Evolutionary conservation across 2,329 filamentous ascomycete genomes (phyloP).

Genomic region (Cladosporium sp.): DNA sequence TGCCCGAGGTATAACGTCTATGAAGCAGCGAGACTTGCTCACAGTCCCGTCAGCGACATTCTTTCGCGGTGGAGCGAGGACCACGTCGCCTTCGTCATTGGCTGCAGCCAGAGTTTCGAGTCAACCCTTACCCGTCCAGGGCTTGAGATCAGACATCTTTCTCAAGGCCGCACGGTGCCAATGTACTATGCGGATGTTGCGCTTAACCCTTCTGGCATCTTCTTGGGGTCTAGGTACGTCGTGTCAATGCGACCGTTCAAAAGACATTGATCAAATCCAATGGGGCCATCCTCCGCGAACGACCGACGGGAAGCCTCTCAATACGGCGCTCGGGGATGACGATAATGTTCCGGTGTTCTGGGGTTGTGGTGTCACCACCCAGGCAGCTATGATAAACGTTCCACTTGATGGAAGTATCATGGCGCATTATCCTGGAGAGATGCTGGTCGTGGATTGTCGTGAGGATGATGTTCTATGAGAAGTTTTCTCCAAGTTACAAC

Average conservation of each 20-base stretch:
- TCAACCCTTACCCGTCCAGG: slow-evolving; percentile 49
- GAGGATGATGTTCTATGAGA: slow-evolving; percentile 36
- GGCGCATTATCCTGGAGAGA: slow-evolving; percentile 59
- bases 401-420: slow-evolving; percentile 54
- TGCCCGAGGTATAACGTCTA: slow-evolving; percentile 58
- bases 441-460: slow-evolving; percentile 55
- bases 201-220: slow-evolving; percentile 56
- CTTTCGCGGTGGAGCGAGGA: slow-evolving; percentile 51
- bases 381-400: slow-evolving; percentile 59
- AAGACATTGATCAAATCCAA: slow-evolving; percentile 49
- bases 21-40: slow-evolving; percentile 41
- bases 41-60: slow-evolving; percentile 42
- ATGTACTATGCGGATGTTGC: slow-evolving; percentile 60
- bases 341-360: slow-evolving; percentile 55
- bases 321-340: slow-evolving; percentile 27
- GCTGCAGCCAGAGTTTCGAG: slow-evolving; percentile 63
- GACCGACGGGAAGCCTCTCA: slow-evolving; percentile 28
- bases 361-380: slow-evolving; percentile 65
- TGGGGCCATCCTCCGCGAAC: slow-evolving; percentile 52
- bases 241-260: slow-evolving; percentile 62
- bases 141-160: slow-evolving; percentile 49
- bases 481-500: not conserved
- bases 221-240: slow-evolving; percentile 52
- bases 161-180: slow-evolving; percentile 49
- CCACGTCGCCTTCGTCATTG: slow-evolving; percentile 60